Evolutionary conservation across 768 basidiomycete genomes (phyloP), one percentile per base, ranked within the genome.

Genomic region (Austroboletus eburneus): DNA sequence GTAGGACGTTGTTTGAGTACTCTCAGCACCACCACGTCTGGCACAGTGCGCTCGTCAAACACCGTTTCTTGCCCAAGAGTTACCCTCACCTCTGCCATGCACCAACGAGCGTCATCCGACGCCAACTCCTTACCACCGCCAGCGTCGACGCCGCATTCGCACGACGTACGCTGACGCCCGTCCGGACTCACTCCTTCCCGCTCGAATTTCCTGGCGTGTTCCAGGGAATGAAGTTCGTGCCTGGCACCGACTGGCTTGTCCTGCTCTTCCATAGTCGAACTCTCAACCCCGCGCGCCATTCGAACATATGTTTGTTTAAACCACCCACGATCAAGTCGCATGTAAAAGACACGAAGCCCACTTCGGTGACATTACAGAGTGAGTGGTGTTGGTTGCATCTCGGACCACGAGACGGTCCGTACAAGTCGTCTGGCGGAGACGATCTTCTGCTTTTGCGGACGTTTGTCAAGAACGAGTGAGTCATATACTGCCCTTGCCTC

Each of bases 371-470:
- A 4, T 38, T 66, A 8, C 63, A 66, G 43, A 64, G 62, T 36
- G 62, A 64, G 37, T 48, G 54, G 55, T 63, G 62, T 49, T 63
- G 62, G 64, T 29, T 58, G 27, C 47, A 52, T 22, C 44, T 61
- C 34, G 52, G 49, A n/a, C 47, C 44, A 14, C 45, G 54, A 38
- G 64, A 54, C 16, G 57, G 57, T 20, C 63, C 63, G 2, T 66
- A 66, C 39, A 66, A 59, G 23, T 64, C 63, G 2, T 64, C 63
- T 3, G 62, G 57, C 10, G 63, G 63, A 8, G 64, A 64, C 30
- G 20, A 66, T 34, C 55, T 64, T 22, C 38, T 64, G 30, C 50
- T 64, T 34, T 33, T 64, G 43, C 59, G 57, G 39, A 66, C 63
- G 6, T 59, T 52, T 29, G 40, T 51, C 33, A 59, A 64, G 45